Base-by-base conservation (phyloP, 306 rosid species). In the Morella rubra region DNA sequence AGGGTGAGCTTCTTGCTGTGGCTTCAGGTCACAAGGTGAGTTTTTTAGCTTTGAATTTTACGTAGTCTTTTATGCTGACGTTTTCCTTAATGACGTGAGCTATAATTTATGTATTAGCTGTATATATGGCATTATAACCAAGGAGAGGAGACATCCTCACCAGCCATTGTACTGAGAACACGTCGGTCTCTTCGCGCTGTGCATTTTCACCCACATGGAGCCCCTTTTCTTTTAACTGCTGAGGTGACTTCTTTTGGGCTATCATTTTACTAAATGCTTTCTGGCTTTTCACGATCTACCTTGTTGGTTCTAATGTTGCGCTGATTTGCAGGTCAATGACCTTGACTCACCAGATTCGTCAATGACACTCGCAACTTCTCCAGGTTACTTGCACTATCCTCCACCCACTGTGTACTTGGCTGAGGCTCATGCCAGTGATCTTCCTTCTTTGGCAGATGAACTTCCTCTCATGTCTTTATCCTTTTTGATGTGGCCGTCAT, bases 11-110 rank as follows among this genome's bases (percentile, higher is more conserved):
- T 66, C 93, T 95, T 51, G 97, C 98, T 1, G 96, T 95, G 71
- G 98, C 98, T 41, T 90, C 98, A 73, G 98, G 98, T 66, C 98
- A 95, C 87, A 95, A 92, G 96, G 97, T 94, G 80, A 73, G 46
- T 73, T 79, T 80, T 69, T 75, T 22, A 37, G 74, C 72, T 72
- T 86, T 66, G 59, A 44, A 20, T 72, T 13, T 77, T 73, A 76
- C 76, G 60, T 54, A 40, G 47, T 69, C 42, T 76, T n/a, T 75
- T 56, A 40, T 49, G 50, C 71, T 80, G 24, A 22, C 37, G 51
- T 67, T 15, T 71, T 64, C 15, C 44, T 80, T 55, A 45, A 44
- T 85, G 44, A 19, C 71, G 16, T 53, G 75, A 42, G 72, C 44
- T 78, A 40, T 75, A 66, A 81, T 80, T 81, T 45, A 73, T 73